Base-by-base conservation (phyloP, 2,329 filamentous ascomycete species). In the Ustulina deusta region DNA sequence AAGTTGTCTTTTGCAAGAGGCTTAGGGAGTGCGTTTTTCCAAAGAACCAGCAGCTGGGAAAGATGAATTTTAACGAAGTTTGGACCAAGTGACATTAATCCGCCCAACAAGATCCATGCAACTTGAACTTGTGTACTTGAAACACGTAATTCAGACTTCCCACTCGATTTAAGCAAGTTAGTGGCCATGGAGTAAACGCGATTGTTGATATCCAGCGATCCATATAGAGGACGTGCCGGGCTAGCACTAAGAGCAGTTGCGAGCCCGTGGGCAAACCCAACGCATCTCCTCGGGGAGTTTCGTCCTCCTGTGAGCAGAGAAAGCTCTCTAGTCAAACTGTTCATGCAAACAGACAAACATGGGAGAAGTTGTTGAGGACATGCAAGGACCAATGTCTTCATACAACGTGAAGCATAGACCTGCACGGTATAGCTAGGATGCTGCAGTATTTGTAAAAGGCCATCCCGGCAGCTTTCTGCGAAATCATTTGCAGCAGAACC, bases 51-150 rank as follows among this genome's bases (percentile, higher is more conserved):
- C 25, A 99, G 85, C 77, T 99, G 96, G 2, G 94, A 95, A 7
- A 99, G 86, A 80, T 99, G 96, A 27, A 98, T 98, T 81, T 99
- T 99, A 79, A 98, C 95, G 79, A 99, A 99, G 79, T 97, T 98
- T 3, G 96, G 95, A 0, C 96, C 96, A 0, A 99, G 86, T 0
- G 94, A 94, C 95, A 98, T 98, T 62, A 99, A 83, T 0, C 97
- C 96, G 42, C 97, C 96, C 54, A 99, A 97, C 65, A 99, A 83
- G 55, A 97, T 97, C 95, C 96, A 99, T 5, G 96, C 96, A 2
- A 99, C 94, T 78, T 99, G 96, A 27, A 99, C 94, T 77, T 99
- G 96, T 1, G 94, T 97, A 74, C 93, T 93, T 6, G 96, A 97
- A 40, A 96, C 90, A 32, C 95, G 90, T 61, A 99, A 84, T 77